Base-by-base conservation (phyloP, 2,329 filamentous ascomycete genomes). In the Alternaria tenuissima region DNA sequence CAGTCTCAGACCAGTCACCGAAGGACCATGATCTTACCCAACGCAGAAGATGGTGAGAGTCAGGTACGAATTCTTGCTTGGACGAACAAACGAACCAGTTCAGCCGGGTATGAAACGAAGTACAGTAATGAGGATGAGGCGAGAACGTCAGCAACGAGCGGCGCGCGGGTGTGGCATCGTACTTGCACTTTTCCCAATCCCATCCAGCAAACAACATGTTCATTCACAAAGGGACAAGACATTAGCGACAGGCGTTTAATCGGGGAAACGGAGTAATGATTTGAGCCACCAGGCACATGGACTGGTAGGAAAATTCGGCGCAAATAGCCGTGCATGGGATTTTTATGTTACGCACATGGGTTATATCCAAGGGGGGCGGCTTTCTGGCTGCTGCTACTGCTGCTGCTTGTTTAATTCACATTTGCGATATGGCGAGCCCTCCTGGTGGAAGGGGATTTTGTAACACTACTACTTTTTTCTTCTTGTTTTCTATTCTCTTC, bases 41-140 rank as follows among this genome's bases (percentile, higher is more conserved):
- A 42, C 59, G 39, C 38, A 51, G 38, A 41, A 52, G 60, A 44
- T 57, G 52, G 52, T 57, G 55, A 46, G 30, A 55, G 47, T 52
- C 55, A 52, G 56, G 53, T 54, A n/a, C 34, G 36, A n/a, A 42
- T 32, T 32, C 42, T 66, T 42, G 43, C 51, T 38, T 26, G 7
- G 22, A 42, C 53, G 53, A 60, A 42, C 26, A 48, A 38, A 59
- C 51, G 39, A 52, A 55, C 53, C 54, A 47, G 38, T 51, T 43
- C 28, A 36, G 48, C 26, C 39, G 6, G 18, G 55, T 24, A 60
- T 46, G 47, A 65, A 51, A 66, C 54, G 65, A 66, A 62, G 57
- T 63, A 66, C 64, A 24, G 64, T 69, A 70, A 70, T 68, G 65
- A 68, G 51, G 69, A 68, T 64, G 65, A 69, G 63, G 63, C 39